phyloP scores from a whole-genome alignment of 164 flowering plant genomes.

The Hamamelis virginiana region DNA sequence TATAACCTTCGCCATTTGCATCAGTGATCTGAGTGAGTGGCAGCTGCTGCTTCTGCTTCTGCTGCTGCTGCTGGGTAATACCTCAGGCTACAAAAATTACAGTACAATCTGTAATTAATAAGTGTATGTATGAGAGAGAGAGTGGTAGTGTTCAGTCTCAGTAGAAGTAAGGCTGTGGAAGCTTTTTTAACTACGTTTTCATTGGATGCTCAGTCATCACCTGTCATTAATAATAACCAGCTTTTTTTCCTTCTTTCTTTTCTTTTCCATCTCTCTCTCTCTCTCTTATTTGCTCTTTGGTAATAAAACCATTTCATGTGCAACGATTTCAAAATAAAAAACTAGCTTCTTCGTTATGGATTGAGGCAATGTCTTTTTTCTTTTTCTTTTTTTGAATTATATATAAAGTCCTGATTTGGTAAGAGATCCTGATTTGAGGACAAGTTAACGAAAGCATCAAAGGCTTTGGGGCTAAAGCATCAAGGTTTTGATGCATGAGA shows the following conservation, averaged over 20 bases:
- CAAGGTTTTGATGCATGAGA: too few species aligned
- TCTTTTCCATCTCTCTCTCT: neutral
- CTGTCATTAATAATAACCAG: neutral
- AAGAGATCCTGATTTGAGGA: too few species aligned
- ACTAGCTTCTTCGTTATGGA: too few species aligned
- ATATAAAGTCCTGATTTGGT: too few species aligned
- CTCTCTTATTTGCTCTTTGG: neutral
- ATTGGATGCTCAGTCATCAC: neutral
- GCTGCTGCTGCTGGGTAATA: neutral
- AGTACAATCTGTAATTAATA: conserved; percentile 6
- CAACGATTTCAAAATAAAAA: too few species aligned
- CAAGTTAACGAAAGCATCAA: too few species aligned
- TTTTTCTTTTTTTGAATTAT: too few species aligned
- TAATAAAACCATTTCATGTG: neutral
- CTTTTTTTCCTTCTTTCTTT: conserved; percentile 5
- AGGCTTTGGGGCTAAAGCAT: too few species aligned
- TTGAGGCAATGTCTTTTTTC: too few species aligned
- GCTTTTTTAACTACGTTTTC: neutral
- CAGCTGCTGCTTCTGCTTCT: neutral
- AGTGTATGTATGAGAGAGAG: conserved; percentile 10
- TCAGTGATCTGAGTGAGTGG: too few species aligned
- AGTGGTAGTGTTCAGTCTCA: conserved; percentile 18
- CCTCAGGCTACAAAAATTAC: neutral
- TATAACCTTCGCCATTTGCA: too few species aligned
- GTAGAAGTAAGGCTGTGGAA: conserved; percentile 8